Conservation (phyloP, 257 asterid species). For the Anisodus tanguticus region DNA sequence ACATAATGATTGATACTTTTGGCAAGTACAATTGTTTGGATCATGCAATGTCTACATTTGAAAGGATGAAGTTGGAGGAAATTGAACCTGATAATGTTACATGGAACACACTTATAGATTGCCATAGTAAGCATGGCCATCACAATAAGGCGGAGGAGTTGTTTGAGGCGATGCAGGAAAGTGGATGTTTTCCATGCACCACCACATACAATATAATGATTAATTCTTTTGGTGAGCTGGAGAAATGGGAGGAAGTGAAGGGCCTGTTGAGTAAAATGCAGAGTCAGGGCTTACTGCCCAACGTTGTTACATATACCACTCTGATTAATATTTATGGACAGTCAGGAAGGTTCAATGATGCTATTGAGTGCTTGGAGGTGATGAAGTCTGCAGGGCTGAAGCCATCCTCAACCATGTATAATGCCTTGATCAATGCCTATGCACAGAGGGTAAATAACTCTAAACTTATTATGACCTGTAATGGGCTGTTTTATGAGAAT, state of each 20-base stretch:
- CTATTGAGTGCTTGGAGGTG: conserved; percentile 90
- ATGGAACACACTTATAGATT: conserved; percentile 93
- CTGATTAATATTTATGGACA: conserved; percentile 83
- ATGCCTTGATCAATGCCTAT: conserved; percentile 94
- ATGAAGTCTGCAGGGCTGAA: conserved; percentile 89
- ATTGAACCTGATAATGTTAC: conserved; percentile 83
- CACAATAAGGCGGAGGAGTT: conserved; percentile 66
- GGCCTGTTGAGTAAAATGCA: conserved; percentile 72
- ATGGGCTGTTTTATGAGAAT: conserved; percentile 2
- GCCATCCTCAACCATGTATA: conserved; percentile 91
- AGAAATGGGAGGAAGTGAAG: conserved; percentile 88
- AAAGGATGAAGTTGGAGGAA: conserved; percentile 79
- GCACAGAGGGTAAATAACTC: conserved; percentile 76
- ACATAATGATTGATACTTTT: conserved; percentile 89
- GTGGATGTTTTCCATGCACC: conserved; percentile 73
- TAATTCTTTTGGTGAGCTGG: conserved; percentile 77
- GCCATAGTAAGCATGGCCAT: conserved; percentile 82
- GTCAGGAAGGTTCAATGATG: conserved; percentile 85
- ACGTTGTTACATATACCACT: conserved; percentile 91
- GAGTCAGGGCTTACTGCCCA: conserved; percentile 79
- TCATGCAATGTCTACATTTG: conserved; percentile 82
- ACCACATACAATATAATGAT: conserved; percentile 91
- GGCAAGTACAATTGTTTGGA: conserved; percentile 89
- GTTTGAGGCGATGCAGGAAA: conserved; percentile 73
- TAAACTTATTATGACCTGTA: neutral